Percentiles rank a stretch among this genome's conserved stretches.
phyloP scores from a whole-genome alignment of 768 basidiomycete species.

The Amanita polypyramis region DNA sequence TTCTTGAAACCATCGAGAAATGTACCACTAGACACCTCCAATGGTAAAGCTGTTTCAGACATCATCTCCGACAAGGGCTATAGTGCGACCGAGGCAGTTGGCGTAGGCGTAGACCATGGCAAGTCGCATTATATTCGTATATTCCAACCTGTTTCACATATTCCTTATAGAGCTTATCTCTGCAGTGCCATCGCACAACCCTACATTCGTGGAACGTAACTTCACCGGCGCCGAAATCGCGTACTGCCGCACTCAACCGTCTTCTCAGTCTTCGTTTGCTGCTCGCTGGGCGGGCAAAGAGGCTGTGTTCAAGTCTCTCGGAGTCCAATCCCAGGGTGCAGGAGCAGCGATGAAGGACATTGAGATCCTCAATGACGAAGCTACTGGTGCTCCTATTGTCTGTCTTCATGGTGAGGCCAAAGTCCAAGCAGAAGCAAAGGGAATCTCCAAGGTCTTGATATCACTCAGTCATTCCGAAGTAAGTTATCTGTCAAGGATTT shows the following conservation, averaged over 20 bases:
- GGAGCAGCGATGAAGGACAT: slow-evolving; percentile 96
- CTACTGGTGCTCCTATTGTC: slow-evolving; percentile 70
- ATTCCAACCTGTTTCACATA: slow-evolving; percentile 6
- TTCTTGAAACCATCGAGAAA: slow-evolving; percentile 57
- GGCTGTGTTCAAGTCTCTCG: slow-evolving; percentile 93
- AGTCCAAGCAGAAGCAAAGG: slow-evolving; percentile 58
- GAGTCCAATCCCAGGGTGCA: slow-evolving; percentile 84
- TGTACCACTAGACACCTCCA: slow-evolving; percentile 48
- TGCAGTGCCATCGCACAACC: slow-evolving; percentile 81
- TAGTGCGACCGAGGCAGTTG: slow-evolving; percentile 34
- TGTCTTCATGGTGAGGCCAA: slow-evolving; percentile 72
- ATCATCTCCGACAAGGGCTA: slow-evolving; percentile 30
- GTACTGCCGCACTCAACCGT: slow-evolving; percentile 84
- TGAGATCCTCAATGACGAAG: slow-evolving; percentile 73
- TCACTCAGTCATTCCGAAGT: slow-evolving; percentile 93
- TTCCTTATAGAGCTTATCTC: slow-evolving; percentile 75
- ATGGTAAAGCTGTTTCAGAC: slow-evolving; percentile 54
- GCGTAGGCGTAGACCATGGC: slow-evolving; percentile 90
- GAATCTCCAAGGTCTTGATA: slow-evolving; percentile 65
- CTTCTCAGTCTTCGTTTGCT: slow-evolving; percentile 83
- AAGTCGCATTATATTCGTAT: not conserved
- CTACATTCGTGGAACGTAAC: slow-evolving; percentile 82
- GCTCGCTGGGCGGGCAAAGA: slow-evolving; percentile 98
- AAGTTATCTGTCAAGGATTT: slow-evolving; percentile 19
- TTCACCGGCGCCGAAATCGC: slow-evolving; percentile 83